Base-by-base conservation (phyloP, 2,329 filamentous ascomycete genomes). In the Cercospora brassicicola region DNA sequence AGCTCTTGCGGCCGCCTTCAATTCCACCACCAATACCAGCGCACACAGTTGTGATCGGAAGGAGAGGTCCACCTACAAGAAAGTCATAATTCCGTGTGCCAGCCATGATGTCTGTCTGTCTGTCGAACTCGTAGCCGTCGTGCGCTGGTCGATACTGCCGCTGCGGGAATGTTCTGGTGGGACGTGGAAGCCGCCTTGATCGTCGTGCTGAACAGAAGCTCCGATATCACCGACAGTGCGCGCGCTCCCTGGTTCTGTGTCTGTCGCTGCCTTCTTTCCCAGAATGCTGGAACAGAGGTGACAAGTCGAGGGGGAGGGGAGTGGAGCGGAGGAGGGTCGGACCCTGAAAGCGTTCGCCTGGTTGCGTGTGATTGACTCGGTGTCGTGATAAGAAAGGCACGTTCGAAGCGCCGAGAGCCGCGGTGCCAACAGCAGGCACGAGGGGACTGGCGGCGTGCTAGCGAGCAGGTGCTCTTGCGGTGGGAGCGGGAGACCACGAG, bases 81-180 rank as follows among this genome's bases (percentile, higher is more conserved):
- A 98, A 98, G 83, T 99, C 95, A 84, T 99, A 99, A 86, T 99
- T 99, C 83, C 95, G 90, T 86, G 94, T 96, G 82, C 92, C 93
- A 78, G 95, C 94, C 95, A 99, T 99, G 73, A 72, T 80, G 76
- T 28, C 39, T 53, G 51, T 60, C 26, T 33, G 55, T 59, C 30
- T 36, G 48, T 28, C 48, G 48, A 26, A 55, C 23, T 20, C 55
- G 53, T 48, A 11, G 23, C 31, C 23, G 36, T n/a, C 39, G 36
- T 55, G 48, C 48, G 48, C 48, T 55, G 48, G 48, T 55, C 48
- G 23, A 55, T 26, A 55, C 48, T 26, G 48, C 48, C 23, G 48
- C 23, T 55, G 5, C 20, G 48, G 2, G 48, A 28, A 28, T 55
- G 11, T n/a, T 28, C 48, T 55, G 15, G 1, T 55, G 23, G 23